Evolutionary conservation across 768 basidiomycete genomes (phyloP).

Genomic region (Boletus tomentosulus): DNA sequence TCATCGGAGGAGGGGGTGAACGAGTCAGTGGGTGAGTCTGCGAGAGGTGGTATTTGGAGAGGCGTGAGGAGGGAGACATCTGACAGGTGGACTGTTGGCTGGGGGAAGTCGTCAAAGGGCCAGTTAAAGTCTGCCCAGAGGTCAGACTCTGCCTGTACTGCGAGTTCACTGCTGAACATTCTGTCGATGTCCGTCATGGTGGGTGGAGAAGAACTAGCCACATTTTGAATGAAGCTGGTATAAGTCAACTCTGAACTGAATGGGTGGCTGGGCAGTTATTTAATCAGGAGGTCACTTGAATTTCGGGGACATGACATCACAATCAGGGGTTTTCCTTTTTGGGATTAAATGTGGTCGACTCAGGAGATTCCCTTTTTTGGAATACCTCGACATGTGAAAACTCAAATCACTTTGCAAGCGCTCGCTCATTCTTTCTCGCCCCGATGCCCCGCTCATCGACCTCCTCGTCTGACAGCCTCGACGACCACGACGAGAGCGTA

Average conservation of each 20-base stretch:
- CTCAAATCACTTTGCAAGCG: neutral
- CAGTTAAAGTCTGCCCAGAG: neutral
- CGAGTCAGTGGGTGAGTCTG: constrained; percentile 4
- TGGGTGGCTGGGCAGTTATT: constrained; percentile 4
- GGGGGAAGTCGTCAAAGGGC: constrained; percentile 4
- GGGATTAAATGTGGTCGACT: neutral
- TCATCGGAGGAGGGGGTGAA: constrained; percentile 7
- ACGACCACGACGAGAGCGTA: constrained; percentile 69
- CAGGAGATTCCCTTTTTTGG: constrained; percentile 1
- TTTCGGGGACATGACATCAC: neutral
- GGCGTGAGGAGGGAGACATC: constrained; percentile 13
- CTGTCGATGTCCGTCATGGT: constrained; percentile 24
- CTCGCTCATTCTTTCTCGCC: neutral
- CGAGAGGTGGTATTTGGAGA: constrained; percentile 3
- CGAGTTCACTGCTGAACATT: constrained; percentile 21
- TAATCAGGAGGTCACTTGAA: neutral
- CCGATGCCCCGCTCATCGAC: constrained; percentile 14
- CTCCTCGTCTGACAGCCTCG: constrained; percentile 26
- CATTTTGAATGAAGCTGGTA: constrained; percentile 14
- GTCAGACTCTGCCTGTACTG: constrained; percentile 1
- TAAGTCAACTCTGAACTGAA: constrained; percentile 10
- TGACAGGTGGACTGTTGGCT: constrained; percentile 21
- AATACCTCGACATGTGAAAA: constrained; percentile 26
- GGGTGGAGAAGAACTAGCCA: constrained; percentile 1
- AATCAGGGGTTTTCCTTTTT: constrained; percentile 13